Evolutionary conservation across 345 rosid species (phyloP).

Genomic region (Conringia planisiliqua): DNA sequence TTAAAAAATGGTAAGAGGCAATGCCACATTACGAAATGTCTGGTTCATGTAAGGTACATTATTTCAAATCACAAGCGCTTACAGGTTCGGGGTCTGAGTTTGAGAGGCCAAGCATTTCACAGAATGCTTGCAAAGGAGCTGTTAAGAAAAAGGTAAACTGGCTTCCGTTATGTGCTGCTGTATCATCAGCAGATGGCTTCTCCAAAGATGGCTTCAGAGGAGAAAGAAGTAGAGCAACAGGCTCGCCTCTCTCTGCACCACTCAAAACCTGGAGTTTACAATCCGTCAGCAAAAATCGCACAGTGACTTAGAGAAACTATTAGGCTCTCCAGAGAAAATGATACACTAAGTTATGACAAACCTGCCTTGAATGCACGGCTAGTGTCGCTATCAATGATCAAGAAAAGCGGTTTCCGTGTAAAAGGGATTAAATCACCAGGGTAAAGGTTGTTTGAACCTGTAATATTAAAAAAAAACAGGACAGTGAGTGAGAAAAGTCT

Average conservation of each 20-base stretch:
- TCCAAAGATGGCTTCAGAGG: conserved; percentile 63
- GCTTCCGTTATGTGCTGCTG: conserved; percentile 47
- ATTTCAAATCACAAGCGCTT: conserved; percentile 22
- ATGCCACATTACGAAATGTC: not conserved
- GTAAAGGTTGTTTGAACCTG: conserved; percentile 75
- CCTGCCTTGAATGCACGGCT: conserved; percentile 99
- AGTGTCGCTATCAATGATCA: conserved; percentile 90
- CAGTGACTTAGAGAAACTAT: conserved; percentile 13
- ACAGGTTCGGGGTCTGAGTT: conserved; percentile 47
- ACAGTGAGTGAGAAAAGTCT: not conserved
- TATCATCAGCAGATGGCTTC: conserved; percentile 41
- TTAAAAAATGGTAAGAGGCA: conserved; percentile 12
- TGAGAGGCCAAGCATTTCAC: conserved; percentile 69
- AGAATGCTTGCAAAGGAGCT: conserved; percentile 85
- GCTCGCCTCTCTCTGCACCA: conserved; percentile 92
- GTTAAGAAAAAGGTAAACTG: conserved; percentile 94
- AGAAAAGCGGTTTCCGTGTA: conserved; percentile 86
- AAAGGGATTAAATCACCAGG: conserved; percentile 97
- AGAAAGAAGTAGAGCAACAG: conserved; percentile 83
- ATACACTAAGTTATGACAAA: conserved; percentile 73
- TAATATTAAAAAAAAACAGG: conserved; percentile 18
- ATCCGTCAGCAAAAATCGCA: conserved; percentile 4
- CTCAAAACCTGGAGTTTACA: conserved; percentile 58
- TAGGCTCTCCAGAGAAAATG: conserved; percentile 17
- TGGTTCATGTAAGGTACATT: not conserved